A percentile compares a stretch with the other conserved stretches of the same genome.
Evolutionary conservation across 768 basidiomycete species (phyloP).

Genomic region (Cubamyces sp.): DNA sequence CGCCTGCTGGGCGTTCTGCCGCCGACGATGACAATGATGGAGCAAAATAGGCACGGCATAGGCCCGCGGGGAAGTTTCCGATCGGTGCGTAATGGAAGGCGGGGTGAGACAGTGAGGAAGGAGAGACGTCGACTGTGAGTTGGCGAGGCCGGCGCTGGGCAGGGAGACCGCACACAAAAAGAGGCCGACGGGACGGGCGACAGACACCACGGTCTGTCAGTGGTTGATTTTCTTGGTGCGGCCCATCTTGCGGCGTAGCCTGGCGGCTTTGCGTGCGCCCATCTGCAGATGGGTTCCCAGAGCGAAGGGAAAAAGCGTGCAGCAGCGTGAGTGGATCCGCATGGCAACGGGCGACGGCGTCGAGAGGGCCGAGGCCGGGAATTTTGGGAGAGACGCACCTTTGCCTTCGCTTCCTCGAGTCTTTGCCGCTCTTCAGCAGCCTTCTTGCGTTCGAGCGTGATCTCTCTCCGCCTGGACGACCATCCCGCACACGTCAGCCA

Average conservation of each 20-base stretch:
- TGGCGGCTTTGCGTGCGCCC: constrained; percentile 77
- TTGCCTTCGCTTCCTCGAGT: constrained; percentile 64
- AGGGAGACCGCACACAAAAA: background rate
- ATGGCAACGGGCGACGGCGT: constrained; percentile 7
- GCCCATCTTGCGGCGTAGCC: constrained; percentile 72
- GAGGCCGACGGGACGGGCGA: no score
- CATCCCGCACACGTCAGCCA: background rate
- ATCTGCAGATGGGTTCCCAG: constrained; percentile 50
- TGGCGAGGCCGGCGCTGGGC: background rate
- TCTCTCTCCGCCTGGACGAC: constrained; percentile 58
- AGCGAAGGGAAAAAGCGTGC: background rate
- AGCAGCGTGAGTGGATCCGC: constrained; percentile 4
- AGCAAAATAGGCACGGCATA: no score
- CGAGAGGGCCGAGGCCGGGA: background rate
- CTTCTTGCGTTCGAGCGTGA: constrained; percentile 71
- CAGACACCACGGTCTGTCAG: constrained; percentile 43
- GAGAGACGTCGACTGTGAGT: no score
- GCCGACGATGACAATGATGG: no score
- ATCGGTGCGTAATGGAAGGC: background rate
- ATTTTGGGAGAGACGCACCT: constrained; percentile 42
- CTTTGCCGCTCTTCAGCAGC: constrained; percentile 74
- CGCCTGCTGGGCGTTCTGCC: background rate
- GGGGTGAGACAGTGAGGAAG: background rate
- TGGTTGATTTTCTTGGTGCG: constrained; percentile 82
- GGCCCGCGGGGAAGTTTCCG: background rate